Evolutionary conservation across 2,329 filamentous ascomycete species (phyloP).

Genomic region (Aspergillus thermomutatus): DNA sequence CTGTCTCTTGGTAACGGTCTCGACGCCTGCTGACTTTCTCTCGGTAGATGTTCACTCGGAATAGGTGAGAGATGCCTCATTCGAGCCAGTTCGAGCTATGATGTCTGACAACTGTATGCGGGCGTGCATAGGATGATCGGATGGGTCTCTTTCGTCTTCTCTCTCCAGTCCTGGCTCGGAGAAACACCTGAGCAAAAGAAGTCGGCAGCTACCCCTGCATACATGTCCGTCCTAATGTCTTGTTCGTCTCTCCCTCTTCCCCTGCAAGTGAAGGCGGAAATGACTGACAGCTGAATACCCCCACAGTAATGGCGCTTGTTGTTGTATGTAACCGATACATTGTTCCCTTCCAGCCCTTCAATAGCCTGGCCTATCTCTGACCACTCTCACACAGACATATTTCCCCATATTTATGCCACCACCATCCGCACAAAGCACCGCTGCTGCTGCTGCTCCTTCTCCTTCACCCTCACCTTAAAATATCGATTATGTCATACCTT

Average conservation of each 20-base stretch:
- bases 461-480: slow-evolving; percentile 31
- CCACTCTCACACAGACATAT: slow-evolving; percentile 50
- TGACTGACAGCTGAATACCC: slow-evolving; percentile 12
- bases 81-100: slow-evolving; percentile 6
- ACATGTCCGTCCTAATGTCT: slow-evolving; percentile 76
- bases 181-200: slow-evolving; percentile 53
- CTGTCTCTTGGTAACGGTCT: slow-evolving; percentile 5
- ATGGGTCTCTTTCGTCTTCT: slow-evolving; percentile 51
- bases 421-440: slow-evolving; percentile 28
- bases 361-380: slow-evolving; percentile 12
- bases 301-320: slow-evolving; percentile 57
- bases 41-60: slow-evolving; percentile 79
- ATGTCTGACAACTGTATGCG: slow-evolving; percentile 8
- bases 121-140: slow-evolving; percentile 55
- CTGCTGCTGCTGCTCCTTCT: slow-evolving; percentile 46
- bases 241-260: slow-evolving; percentile 48
- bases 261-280: not conserved
- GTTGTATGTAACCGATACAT: slow-evolving; percentile 38
- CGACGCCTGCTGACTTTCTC: slow-evolving; percentile 15
- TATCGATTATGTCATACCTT: not conserved
- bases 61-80: slow-evolving; percentile 57
- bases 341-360: slow-evolving; percentile 1
- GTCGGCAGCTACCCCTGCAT: slow-evolving; percentile 64
- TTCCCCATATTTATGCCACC: slow-evolving; percentile 64
- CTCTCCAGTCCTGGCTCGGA: slow-evolving; percentile 48